Conservation (phyloP, 768 basidiomycete genomes). For the Calocybe indica region DNA sequence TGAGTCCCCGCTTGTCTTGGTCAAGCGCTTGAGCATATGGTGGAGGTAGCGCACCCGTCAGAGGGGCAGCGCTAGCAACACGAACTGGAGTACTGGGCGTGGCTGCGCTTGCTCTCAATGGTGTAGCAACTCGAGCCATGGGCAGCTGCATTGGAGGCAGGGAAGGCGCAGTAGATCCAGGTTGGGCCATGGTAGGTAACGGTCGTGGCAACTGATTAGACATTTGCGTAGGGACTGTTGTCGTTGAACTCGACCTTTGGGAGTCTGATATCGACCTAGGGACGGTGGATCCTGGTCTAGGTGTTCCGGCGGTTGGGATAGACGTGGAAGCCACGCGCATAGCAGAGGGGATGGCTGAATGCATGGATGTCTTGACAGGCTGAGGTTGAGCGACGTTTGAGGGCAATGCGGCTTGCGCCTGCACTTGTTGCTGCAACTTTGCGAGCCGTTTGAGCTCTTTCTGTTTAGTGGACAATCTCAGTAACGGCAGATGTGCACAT, state of each 20-base stretch:
- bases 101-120: constrained; percentile 7
- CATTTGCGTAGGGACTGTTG: constrained; percentile 14
- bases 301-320: constrained; percentile 19
- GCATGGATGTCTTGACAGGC: constrained; percentile 25
- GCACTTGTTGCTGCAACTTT: constrained; percentile 41
- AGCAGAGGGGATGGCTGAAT: constrained; percentile 22
- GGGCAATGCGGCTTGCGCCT: constrained; percentile 11
- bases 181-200: constrained; percentile 17
- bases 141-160: constrained; percentile 17
- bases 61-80: constrained; percentile 17
- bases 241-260: constrained; percentile 16
- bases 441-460: constrained; percentile 70
- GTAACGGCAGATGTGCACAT: background rate
- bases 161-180: constrained; percentile 12
- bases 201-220: constrained; percentile 16
- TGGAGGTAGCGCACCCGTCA: constrained; percentile 24
- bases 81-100: constrained; percentile 16
- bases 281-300: constrained; percentile 26
- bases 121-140: constrained; percentile 11
- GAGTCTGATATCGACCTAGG: constrained; percentile 15
- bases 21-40: constrained; percentile 6
- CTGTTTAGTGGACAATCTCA: constrained; percentile 25
- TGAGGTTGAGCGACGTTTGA: constrained; percentile 19
- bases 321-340: constrained; percentile 14
- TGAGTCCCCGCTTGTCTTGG: constrained; percentile 29